Base-by-base conservation (phyloP, 352 stramenopile species). In the Phytophthora sp. region DNA sequence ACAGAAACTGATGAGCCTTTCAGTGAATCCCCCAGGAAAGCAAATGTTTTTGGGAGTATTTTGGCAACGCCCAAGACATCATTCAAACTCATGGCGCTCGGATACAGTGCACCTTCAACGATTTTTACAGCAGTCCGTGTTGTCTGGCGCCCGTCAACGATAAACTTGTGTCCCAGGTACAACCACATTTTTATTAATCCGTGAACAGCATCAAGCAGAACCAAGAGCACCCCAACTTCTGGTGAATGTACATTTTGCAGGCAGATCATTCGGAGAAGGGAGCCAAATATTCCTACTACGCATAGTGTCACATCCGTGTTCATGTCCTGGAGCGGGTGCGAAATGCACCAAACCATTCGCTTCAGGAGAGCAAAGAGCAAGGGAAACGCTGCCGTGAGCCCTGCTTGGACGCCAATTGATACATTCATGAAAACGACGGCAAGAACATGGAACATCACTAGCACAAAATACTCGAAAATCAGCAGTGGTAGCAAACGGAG, bases 131-230 rank as follows among this genome's bases (percentile, higher is more conserved):
- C 53, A 2, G 66, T 70, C 27, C 53, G 37, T 4, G 61, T 21
- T 5, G 66, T 58, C 21, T 31, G 35, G 4, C 42, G 27, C 9
- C 60, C 54, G 32, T 71, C 54, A 5, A 52, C 45, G 0, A 67
- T 56, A 30, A 67, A 70, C n/a, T 74, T 67, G 35, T 74, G 49
- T 0, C 39, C 41, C 35, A 74, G 23, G 18, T 70, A 70, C 26
- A 59, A 31, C 38, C 42, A 42, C n/a, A 43, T 56, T 23, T 65
- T 54, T 2, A 71, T 8, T 1, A 66, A 9, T 2, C 41, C 41
- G 21, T 71, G 62, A 11, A 38, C 15, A 11, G 59, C 5, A 21
- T 65, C 62, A 6, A 66, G 48, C 5, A 37, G 3, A 26, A 70
- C 32, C 24, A 66, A 43, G 30, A 66, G 13, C 20, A 11, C 48